Evolutionary conservation across 2,329 filamentous ascomycete genomes (phyloP).

Genomic region (Penicillium fuscoglaucum): DNA sequence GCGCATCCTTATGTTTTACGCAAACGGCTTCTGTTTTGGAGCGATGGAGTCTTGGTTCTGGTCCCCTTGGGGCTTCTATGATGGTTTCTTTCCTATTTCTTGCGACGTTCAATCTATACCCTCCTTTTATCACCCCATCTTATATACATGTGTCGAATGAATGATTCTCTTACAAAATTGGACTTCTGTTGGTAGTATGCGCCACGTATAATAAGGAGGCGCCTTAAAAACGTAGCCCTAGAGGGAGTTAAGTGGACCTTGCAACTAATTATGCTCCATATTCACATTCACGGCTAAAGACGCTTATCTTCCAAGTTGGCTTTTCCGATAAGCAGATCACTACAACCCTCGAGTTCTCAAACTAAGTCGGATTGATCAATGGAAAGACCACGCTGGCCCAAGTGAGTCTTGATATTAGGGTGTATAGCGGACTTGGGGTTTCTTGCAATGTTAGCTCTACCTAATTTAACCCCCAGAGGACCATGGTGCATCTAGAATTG

Average conservation of each 20-base stretch:
- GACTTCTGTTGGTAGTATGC: background rate
- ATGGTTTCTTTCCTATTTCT: background rate
- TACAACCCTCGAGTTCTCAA: no score
- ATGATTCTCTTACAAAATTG: background rate
- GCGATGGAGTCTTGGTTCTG: conserved; percentile 10
- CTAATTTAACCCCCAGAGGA: background rate
- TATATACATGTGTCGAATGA: background rate
- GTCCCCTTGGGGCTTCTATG: background rate
- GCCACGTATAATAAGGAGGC: no score
- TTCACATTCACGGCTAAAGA: no score
- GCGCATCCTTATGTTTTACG: background rate
- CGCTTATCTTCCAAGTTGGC: no score
- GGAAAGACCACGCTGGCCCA: no score
- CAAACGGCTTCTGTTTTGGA: background rate
- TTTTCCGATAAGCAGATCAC: no score
- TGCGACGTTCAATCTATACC: conserved; percentile 16
- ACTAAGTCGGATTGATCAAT: no score
- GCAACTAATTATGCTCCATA: no score
- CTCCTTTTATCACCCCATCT: background rate
- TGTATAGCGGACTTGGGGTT: no score
- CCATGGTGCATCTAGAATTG: background rate
- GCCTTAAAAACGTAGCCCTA: no score
- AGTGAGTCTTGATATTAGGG: no score
- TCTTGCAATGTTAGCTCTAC: background rate
- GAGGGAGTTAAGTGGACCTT: no score